Evolutionary conservation across 2,329 filamentous ascomycete species (phyloP).

Genomic region (Dothistroma septosporum): DNA sequence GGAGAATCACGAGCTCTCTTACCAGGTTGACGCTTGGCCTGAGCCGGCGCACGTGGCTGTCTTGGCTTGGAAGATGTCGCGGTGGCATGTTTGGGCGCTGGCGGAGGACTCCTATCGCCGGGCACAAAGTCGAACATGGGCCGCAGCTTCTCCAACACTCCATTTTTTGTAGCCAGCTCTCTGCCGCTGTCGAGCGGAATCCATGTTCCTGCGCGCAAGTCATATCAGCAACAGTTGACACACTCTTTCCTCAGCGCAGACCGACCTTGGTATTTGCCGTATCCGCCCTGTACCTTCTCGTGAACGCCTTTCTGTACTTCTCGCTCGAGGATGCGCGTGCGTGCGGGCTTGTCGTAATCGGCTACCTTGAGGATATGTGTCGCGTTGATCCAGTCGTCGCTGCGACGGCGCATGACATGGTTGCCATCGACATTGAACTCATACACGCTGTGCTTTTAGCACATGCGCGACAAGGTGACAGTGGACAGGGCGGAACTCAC

Average conservation of each 20-base stretch:
- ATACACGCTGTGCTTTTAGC: conserved; percentile 1
- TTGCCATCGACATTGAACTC: conserved; percentile 83
- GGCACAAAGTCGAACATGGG: conserved; percentile 87
- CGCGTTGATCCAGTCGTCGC: conserved; percentile 98
- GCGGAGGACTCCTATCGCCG: conserved; percentile 82
- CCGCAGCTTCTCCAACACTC: conserved; percentile 73
- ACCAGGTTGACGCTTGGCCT: conserved; percentile 22
- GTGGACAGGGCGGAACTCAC: neutral
- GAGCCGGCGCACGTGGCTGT: conserved; percentile 52
- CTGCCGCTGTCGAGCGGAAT: conserved; percentile 82
- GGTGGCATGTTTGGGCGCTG: conserved; percentile 82
- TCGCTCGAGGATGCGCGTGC: conserved; percentile 89
- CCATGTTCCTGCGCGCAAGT: conserved; percentile 70
- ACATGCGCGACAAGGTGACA: conserved; percentile 1
- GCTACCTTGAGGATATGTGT: conserved; percentile 97
- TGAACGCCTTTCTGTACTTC: conserved; percentile 96
- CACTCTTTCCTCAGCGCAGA: neutral
- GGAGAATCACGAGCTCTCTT: conserved; percentile 12
- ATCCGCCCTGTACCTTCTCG: conserved; percentile 97
- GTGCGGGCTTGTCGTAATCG: conserved; percentile 92
- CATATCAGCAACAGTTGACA: neutral
- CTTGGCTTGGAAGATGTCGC: conserved; percentile 72
- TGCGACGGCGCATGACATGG: conserved; percentile 92
- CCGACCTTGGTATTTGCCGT: conserved; percentile 94
- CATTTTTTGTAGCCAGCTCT: conserved; percentile 78